These are phyloP conservation scores for Daldinia childiae DNA, from an alignment of 495 filamentous ascomycete species.

Conservation along the genomic window DNA sequence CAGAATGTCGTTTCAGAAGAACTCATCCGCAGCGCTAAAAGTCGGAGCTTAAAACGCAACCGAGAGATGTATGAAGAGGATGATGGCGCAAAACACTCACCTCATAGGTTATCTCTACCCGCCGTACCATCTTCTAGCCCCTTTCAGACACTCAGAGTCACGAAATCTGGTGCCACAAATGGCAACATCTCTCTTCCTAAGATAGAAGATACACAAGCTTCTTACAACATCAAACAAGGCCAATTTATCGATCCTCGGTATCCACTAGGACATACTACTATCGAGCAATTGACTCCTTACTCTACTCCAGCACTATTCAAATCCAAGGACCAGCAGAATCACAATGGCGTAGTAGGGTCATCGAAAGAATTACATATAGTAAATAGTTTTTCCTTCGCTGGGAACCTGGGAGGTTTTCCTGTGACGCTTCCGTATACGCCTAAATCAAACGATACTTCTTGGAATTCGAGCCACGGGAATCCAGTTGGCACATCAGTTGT, in stretches of 20 bases:
- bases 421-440: neutral
- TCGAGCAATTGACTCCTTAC: conserved; percentile 21
- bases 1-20: neutral
- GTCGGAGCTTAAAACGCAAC: conserved; percentile 18
- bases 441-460: neutral
- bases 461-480: neutral
- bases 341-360: neutral
- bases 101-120: conserved; percentile 3
- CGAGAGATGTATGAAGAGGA: conserved; percentile 11
- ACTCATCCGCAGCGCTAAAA: neutral
- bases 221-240: neutral
- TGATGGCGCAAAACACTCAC: conserved; percentile 1
- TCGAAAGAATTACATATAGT: neutral
- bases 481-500: neutral
- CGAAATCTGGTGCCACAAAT: conserved; percentile 17
- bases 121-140: conserved; percentile 20
- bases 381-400: neutral
- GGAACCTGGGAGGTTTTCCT: neutral
- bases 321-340: neutral
- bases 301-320: conserved; percentile 4
- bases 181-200: neutral
- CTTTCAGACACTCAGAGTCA: conserved; percentile 28
- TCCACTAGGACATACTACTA: conserved; percentile 6
- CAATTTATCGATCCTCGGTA: conserved; percentile 8
- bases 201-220: neutral